Evolutionary conservation across 2,329 filamentous ascomycete genomes (phyloP).

Genomic region (Pochonia chlamydosporia): DNA sequence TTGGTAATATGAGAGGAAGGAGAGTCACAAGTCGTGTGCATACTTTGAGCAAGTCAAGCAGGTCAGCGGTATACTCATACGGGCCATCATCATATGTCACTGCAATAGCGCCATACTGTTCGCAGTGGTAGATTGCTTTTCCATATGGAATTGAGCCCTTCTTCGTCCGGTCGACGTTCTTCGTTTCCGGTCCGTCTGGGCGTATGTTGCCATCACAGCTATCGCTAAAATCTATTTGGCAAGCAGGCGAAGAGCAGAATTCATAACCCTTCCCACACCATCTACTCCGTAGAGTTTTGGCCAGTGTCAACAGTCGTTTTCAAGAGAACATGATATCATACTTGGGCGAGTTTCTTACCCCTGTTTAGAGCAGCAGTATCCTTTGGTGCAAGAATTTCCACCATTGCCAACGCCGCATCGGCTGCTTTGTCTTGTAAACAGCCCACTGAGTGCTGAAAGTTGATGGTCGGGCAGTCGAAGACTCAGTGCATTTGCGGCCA

Average conservation of each 20-base stretch:
- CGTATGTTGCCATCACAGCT: constrained; percentile 55
- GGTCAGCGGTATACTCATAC: constrained; percentile 32
- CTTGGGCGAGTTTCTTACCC: constrained; percentile 24
- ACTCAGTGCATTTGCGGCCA: not conserved
- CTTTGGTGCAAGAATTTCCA: constrained; percentile 20
- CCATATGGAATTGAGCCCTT: constrained; percentile 52
- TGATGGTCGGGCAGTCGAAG: not conserved
- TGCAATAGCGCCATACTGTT: constrained; percentile 29
- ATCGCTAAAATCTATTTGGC: constrained; percentile 55
- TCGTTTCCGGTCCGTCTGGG: constrained; percentile 46
- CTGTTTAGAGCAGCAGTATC: constrained; percentile 36
- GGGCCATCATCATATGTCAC: constrained; percentile 43
- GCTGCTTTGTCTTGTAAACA: not conserved
- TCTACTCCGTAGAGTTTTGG: constrained; percentile 19
- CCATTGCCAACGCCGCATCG: constrained; percentile 1
- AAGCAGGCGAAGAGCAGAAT: constrained; percentile 57
- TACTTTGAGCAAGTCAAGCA: constrained; percentile 32
- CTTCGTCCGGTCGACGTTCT: constrained; percentile 43
- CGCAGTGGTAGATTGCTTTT: constrained; percentile 39
- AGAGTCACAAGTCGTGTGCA: not conserved
- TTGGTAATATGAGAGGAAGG: not conserved
- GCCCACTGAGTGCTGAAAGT: not conserved
- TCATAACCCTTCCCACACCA: constrained; percentile 49
- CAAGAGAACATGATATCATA: not conserved
- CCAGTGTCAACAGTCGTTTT: not conserved